These are phyloP conservation scores for Ichthyophthirius multifiliis DNA, from an alignment of 169 alveolate genomes.

Conservation along the genomic window DNA sequence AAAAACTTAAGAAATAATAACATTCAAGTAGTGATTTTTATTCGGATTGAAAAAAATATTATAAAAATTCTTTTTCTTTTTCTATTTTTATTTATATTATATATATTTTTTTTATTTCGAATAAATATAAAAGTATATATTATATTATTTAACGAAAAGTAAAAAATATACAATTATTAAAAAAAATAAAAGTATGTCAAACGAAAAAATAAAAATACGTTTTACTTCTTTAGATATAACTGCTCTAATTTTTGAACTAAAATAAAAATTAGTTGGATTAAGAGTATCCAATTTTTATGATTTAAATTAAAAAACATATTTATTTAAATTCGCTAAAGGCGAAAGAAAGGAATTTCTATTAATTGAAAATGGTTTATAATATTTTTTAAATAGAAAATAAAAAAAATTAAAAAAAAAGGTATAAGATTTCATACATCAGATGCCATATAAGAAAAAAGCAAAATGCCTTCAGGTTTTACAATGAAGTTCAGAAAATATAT, in stretches of 20 bases:
- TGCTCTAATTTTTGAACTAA: slow-evolving; percentile 52
- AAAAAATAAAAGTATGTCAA: not conserved
- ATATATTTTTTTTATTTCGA: no score
- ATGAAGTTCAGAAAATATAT: slow-evolving; percentile 79
- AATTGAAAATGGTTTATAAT: slow-evolving; percentile 49
- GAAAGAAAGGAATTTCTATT: slow-evolving; percentile 45
- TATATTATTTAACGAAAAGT: no score
- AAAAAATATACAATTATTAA: not conserved
- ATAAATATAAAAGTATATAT: not conserved
- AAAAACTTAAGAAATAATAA: no score
- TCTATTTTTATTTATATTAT: not conserved
- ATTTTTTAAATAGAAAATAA: not conserved
- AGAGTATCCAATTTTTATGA: slow-evolving; percentile 76
- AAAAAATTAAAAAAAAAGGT: slow-evolving; percentile 56
- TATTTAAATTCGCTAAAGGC: slow-evolving; percentile 59
- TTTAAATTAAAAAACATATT: slow-evolving; percentile 63
- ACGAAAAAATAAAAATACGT: slow-evolving; percentile 52
- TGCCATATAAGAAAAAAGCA: slow-evolving; percentile 62
- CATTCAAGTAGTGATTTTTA: not conserved
- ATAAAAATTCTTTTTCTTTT: no score
- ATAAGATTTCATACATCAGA: slow-evolving; percentile 79
- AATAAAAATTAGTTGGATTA: slow-evolving; percentile 39
- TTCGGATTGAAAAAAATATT: no score
- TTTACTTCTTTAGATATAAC: slow-evolving; percentile 64
- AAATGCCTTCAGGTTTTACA: slow-evolving; percentile 75